Base-by-base conservation (phyloP, 306 rosid genomes). In the Oxytropis ochrocephala region DNA sequence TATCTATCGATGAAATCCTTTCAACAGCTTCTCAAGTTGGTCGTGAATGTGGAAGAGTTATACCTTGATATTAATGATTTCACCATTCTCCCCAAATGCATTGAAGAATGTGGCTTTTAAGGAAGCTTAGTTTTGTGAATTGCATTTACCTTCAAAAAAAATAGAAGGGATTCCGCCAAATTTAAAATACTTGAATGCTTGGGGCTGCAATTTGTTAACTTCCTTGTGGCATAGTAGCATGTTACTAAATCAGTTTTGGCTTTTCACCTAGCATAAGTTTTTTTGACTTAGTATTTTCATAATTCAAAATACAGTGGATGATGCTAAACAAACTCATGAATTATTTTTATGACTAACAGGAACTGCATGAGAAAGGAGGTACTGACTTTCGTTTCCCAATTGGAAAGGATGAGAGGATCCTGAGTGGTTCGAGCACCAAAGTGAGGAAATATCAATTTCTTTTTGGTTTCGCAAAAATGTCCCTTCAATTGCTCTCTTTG, bases 141-240 rank as follows among this genome's bases (percentile, higher is more conserved):
- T 67, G 75, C 54, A 0, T 8, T 0, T 1, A 0, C 12, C 75
- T 73, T 9, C 7, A n/a, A n/a, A 4, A 9, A 71, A 79, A 50
- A 67, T 73, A n/a, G n/a, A n/a, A 58, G 75, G 35, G 13, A 16
- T 73, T 66, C 75, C 69, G 0, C 58, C 74, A 50, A 27, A 48
- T 33, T 14, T 66, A 1, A 0, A 30, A 9, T 0, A 3, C 5
- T 21, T 78, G 0, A 0, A 0, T 0, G 70, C 65, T 18, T 0
- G 0, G 1, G 0, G 13, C 11, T 72, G 82, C 11, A 7, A 5
- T 6, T 67, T 41, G 1, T 72, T 66, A 53, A 78, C 8, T 42
- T 29, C 51, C 11, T 32, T 38, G 0, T n/a, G 55, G 29, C 0
- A n/a, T 5, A 49, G 29, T 50, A 69, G n/a, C 39, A 8, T 52